Base-by-base conservation (phyloP, 2,329 filamentous ascomycete species). In the Dryadomyces quercivorus region DNA sequence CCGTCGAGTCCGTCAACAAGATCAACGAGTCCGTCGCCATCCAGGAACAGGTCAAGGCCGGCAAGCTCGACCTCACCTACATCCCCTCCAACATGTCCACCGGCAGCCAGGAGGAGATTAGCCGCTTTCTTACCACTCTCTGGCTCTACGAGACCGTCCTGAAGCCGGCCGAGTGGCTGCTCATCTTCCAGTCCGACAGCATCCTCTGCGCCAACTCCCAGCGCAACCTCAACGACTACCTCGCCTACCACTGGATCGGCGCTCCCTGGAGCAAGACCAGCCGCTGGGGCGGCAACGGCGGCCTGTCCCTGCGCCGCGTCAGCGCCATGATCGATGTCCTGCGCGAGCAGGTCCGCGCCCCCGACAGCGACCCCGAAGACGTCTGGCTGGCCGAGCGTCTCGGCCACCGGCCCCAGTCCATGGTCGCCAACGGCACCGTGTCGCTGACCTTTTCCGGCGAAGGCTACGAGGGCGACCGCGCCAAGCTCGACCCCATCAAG, bases 361-460 rank as follows among this genome's bases (percentile, higher is more conserved):
- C 70, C 47, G 64, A 68, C 57, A 69, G 67, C 8, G 72, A 77
- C 50, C 72, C 77, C 31, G 78, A 81, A 63, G 77, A 81, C 59
- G 72, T 78, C 22, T 81, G 77, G 78, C 68, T 80, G 15, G 71
- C 74, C 2, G 71, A 76, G 59, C 70, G 77, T 1, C 66, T 81
- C 12, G 73, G 69, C n/a, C 68, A 75, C 59, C 68, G 71, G 2
- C 76, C 75, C 0, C 68, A 70, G 1, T 68, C 71, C 15, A 70
- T 69, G 52, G 67, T 80, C 50, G 77, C 78, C 45, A 78, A 79
- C 61, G 75, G 75, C 22, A 73, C 73, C 2, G 64, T 72, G 13
- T 72, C 72, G 16, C 59, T 75, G 46, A 70, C 65, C 2, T 80
- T 80, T 59, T 75, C 72, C 16, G 76, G 75, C 12, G 77, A 80